A percentile compares a stretch with the other conserved stretches of the same genome.
Conservation (phyloP, 106 monocot species). For the Alisma plantagoaquatica region DNA sequence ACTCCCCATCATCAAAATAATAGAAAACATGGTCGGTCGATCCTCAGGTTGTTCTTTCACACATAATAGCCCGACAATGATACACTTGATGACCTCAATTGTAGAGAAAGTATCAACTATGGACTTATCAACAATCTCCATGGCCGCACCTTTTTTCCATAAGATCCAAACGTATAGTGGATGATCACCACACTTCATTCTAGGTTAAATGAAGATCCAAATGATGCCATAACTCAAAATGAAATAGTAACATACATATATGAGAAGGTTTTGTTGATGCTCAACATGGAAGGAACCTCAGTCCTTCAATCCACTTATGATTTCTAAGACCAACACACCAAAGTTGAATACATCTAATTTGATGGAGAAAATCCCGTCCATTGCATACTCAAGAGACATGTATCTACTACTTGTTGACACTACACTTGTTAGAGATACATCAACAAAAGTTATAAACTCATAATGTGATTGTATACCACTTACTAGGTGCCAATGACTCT, state of each 20-base stretch:
- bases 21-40: constrained; percentile 28
- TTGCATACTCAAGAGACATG: too few species aligned
- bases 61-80: constrained; percentile 28
- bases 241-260: constrained; percentile 24
- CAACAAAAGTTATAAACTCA: too few species aligned
- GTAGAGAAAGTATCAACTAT: not conserved
- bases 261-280: constrained; percentile 13
- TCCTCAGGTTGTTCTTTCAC: constrained; percentile 26
- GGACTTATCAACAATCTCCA: constrained; percentile 3
- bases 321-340: constrained; percentile 32
- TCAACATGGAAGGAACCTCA: constrained; percentile 11
- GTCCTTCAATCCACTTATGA: constrained; percentile 21
- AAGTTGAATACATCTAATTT: constrained; percentile 43
- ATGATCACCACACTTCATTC: too few species aligned
- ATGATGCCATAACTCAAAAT: too few species aligned
- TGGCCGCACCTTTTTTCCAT: constrained; percentile 17
- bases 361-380: too few species aligned
- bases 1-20: constrained; percentile 16
- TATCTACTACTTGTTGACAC: constrained; percentile 40
- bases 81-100: constrained; percentile 20
- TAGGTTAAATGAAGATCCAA: too few species aligned
- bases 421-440: too few species aligned
- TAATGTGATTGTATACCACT: too few species aligned
- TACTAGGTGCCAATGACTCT: too few species aligned
- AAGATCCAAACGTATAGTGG: constrained; percentile 29